Evolutionary conservation across 1,284 basidiomycete species (phyloP).

Genomic region (Kalmanozyma brasiliensis): DNA sequence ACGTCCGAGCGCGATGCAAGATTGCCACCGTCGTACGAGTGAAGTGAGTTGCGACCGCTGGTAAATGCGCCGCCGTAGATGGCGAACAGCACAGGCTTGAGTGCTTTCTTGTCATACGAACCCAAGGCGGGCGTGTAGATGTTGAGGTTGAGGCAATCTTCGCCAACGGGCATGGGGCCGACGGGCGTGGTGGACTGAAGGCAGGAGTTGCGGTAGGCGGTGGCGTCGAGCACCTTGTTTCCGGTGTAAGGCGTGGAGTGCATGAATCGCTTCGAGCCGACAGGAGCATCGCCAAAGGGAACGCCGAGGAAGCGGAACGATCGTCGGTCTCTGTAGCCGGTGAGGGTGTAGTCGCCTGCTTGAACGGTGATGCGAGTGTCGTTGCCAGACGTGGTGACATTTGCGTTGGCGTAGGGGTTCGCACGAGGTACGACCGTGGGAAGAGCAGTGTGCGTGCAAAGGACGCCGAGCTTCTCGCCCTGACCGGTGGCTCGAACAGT

Average conservation of each 20-base stretch:
- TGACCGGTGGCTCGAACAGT: slow-evolving; percentile 9
- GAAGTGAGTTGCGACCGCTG: slow-evolving; percentile 69
- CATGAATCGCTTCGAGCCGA: slow-evolving; percentile 38
- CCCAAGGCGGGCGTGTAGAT: slow-evolving; percentile 71
- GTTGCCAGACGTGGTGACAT: neutral
- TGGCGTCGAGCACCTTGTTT: slow-evolving; percentile 35
- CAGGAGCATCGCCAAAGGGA: slow-evolving; percentile 38
- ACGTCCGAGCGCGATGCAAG: slow-evolving; percentile 70
- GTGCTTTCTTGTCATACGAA: slow-evolving; percentile 19
- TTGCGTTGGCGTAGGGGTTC: slow-evolving; percentile 22
- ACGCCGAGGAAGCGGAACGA: slow-evolving; percentile 46
- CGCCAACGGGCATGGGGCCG: slow-evolving; percentile 36
- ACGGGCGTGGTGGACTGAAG: slow-evolving; percentile 16
- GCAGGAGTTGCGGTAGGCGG: slow-evolving; percentile 36
- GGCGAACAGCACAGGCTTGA: slow-evolving; percentile 74
- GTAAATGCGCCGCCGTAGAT: slow-evolving; percentile 69
- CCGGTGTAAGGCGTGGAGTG: slow-evolving; percentile 37
- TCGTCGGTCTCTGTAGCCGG: slow-evolving; percentile 36
- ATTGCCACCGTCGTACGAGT: slow-evolving; percentile 70
- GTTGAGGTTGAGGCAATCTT: slow-evolving; percentile 74
- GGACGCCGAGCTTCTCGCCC: slow-evolving; percentile 39
- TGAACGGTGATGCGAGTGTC: slow-evolving; percentile 25
- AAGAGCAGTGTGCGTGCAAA: slow-evolving; percentile 36
- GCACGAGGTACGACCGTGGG: slow-evolving; percentile 12
- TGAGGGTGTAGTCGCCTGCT: slow-evolving; percentile 32